phyloP scores from a whole-genome alignment of 768 basidiomycete species.

The Naganishia randhawae region DNA sequence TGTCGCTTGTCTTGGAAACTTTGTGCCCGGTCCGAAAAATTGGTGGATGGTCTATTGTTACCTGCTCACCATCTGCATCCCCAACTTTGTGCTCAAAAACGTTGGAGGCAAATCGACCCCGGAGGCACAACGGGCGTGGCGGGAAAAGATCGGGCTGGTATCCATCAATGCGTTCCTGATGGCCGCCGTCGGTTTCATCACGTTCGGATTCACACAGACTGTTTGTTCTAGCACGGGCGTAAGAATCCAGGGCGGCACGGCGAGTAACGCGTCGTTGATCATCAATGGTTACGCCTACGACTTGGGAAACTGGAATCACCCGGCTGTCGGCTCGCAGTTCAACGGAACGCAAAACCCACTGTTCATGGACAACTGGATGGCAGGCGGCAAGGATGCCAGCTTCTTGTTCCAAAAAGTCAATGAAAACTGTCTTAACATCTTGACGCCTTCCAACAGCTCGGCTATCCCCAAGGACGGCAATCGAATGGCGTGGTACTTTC shows the following conservation, averaged over 20 bases:
- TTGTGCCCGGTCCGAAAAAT: constrained; percentile 81
- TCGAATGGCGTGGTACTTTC: constrained; percentile 89
- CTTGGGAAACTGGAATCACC: constrained; percentile 80
- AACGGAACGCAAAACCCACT: constrained; percentile 80
- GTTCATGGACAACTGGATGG: constrained; percentile 67
- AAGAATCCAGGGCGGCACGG: constrained; percentile 73
- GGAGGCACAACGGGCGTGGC: constrained; percentile 93
- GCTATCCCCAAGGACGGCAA: constrained; percentile 64
- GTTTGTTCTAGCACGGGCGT: constrained; percentile 86
- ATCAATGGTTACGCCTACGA: constrained; percentile 95
- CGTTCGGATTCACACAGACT: constrained; percentile 92
- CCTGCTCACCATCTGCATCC: constrained; percentile 77
- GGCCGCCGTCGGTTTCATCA: constrained; percentile 93
- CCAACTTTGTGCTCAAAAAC: constrained; percentile 64
- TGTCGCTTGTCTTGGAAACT: constrained; percentile 59
- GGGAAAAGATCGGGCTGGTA: constrained; percentile 95
- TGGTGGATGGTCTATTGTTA: constrained; percentile 95
- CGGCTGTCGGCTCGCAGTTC: constrained; percentile 64
- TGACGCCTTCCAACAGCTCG: constrained; percentile 67
- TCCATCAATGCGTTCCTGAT: constrained; percentile 74
- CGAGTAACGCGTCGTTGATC: constrained; percentile 75
- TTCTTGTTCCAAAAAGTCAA: constrained; percentile 94
- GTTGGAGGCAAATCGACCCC: constrained; percentile 80
- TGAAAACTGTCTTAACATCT: constrained; percentile 70
- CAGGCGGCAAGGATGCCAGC: constrained; percentile 82